These are phyloP conservation scores for Fusarium mundagurra DNA, from an alignment of 2,329 filamentous ascomycete genomes.

Conservation along the genomic window DNA sequence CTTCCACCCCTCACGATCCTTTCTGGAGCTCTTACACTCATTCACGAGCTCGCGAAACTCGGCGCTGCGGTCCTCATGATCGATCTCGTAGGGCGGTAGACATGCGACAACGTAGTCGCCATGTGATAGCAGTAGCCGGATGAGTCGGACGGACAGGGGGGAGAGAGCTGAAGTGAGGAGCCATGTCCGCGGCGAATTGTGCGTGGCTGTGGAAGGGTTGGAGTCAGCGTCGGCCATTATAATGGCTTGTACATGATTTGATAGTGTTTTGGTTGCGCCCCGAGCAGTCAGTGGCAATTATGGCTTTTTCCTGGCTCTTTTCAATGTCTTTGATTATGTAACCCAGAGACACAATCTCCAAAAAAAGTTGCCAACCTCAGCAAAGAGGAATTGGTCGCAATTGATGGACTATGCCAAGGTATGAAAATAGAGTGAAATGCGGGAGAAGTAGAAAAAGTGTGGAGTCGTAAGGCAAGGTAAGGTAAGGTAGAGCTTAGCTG, in stretches of 20 bases:
- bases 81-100: slow-evolving; percentile 80
- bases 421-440: slow-evolving; percentile 19
- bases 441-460: slow-evolving; percentile 30
- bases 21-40: slow-evolving; percentile 69
- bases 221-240: slow-evolving; percentile 49
- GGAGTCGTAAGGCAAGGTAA: slow-evolving; percentile 12
- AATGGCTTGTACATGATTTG: slow-evolving; percentile 39
- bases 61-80: slow-evolving; percentile 77
- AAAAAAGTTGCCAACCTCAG: slow-evolving; percentile 5
- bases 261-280: slow-evolving; percentile 11
- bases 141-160: slow-evolving; percentile 83
- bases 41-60: slow-evolving; percentile 84
- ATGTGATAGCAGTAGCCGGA: slow-evolving; percentile 84
- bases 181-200: slow-evolving; percentile 87
- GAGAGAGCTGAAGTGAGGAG: slow-evolving; percentile 88
- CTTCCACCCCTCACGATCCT: slow-evolving; percentile 80
- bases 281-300: slow-evolving; percentile 3
- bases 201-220: slow-evolving; percentile 61
- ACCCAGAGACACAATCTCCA: neutral
- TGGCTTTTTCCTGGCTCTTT: slow-evolving; percentile 16
- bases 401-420: slow-evolving; percentile 7
- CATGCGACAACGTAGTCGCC: slow-evolving; percentile 92
- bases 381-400: neutral
- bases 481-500: slow-evolving; percentile 27
- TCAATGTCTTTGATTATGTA: slow-evolving; percentile 23